phyloP scores from a whole-genome alignment of 148 eudicot species.

The Cornus suecica region DNA sequence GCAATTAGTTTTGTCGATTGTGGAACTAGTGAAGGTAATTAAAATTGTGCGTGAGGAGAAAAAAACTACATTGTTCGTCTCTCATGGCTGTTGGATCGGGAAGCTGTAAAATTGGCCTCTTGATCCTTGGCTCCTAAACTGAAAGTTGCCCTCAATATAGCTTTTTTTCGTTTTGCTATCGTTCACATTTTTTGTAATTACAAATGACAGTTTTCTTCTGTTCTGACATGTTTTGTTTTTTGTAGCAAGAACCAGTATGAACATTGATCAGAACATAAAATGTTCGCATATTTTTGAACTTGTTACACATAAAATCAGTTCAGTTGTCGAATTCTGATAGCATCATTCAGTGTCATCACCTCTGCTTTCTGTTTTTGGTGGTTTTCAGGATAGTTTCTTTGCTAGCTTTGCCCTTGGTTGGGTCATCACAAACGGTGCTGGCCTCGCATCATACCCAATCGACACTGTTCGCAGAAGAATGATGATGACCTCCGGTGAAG shows the following conservation, averaged over 20 bases:
- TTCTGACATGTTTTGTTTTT: neutral
- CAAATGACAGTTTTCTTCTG: neutral
- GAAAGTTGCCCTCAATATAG: too few relatives aligned
- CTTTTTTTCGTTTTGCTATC: too few relatives aligned
- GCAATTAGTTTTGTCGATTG: neutral
- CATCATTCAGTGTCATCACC: neutral
- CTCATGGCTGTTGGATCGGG: too few relatives aligned
- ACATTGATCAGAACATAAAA: neutral
- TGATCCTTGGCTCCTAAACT: too few relatives aligned
- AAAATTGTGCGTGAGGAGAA: too few relatives aligned
- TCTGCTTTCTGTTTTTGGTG: neutral
- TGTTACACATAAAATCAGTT: neutral
- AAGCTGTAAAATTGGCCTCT: too few relatives aligned
- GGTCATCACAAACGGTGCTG: slow-evolving; percentile 28
- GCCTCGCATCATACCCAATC: slow-evolving; percentile 25
- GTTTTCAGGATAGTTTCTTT: slow-evolving; percentile 32
- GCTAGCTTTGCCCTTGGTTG: slow-evolving; percentile 33
- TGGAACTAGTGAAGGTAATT: neutral
- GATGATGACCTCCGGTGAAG: slow-evolving; percentile 35
- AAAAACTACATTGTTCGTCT: too few relatives aligned
- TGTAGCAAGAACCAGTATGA: neutral
- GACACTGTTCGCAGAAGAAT: slow-evolving; percentile 31
- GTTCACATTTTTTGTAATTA: neutral
- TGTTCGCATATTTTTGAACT: neutral
- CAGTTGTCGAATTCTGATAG: neutral